Evolutionary conservation across 352 stramenopile species (phyloP).

Genomic region (Phytophthora macrochlamydospora): DNA sequence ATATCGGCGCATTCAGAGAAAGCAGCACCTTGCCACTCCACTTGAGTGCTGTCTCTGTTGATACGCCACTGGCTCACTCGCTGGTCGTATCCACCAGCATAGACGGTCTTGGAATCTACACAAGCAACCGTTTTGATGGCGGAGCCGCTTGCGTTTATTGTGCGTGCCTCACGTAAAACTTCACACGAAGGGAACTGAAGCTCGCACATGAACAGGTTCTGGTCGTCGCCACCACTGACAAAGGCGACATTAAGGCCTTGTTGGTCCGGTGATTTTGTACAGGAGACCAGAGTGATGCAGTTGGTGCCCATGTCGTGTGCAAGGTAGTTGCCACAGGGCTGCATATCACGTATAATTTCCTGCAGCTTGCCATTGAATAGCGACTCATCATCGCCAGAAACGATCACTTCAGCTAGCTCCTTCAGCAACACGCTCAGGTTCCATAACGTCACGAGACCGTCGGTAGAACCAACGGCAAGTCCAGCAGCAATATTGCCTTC

Average conservation of each 20-base stretch:
- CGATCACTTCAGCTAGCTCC: slow-evolving; percentile 18
- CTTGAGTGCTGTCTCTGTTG: slow-evolving; percentile 4
- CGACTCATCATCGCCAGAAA: slow-evolving; percentile 8
- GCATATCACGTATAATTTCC: slow-evolving; percentile 27
- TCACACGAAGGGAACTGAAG: slow-evolving; percentile 42
- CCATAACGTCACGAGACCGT: slow-evolving; percentile 83
- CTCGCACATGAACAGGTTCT: slow-evolving; percentile 60
- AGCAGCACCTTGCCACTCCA: slow-evolving; percentile 61
- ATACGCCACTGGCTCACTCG: slow-evolving; percentile 77
- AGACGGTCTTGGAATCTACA: slow-evolving; percentile 44
- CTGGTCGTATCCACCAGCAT: slow-evolving; percentile 85
- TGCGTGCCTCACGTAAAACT: slow-evolving; percentile 34
- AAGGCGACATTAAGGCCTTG: slow-evolving; percentile 48
- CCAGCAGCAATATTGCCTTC: slow-evolving; percentile 28
- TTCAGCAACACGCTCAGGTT: slow-evolving; percentile 47
- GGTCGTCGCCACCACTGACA: slow-evolving; percentile 84
- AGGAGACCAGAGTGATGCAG: slow-evolving; percentile 49
- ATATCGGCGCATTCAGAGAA: slow-evolving; percentile 88
- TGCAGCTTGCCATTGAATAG: slow-evolving; percentile 28
- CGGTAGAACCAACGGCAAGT: slow-evolving; percentile 80
- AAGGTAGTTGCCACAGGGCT: slow-evolving; percentile 61
- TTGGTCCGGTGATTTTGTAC: slow-evolving; percentile 14
- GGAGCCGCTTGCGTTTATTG: slow-evolving; percentile 77
- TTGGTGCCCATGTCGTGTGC: slow-evolving; percentile 89
- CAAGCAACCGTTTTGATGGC: slow-evolving; percentile 76